Conservation (phyloP, 2,329 filamentous ascomycete genomes). For the Sclerotinia subarctica region DNA sequence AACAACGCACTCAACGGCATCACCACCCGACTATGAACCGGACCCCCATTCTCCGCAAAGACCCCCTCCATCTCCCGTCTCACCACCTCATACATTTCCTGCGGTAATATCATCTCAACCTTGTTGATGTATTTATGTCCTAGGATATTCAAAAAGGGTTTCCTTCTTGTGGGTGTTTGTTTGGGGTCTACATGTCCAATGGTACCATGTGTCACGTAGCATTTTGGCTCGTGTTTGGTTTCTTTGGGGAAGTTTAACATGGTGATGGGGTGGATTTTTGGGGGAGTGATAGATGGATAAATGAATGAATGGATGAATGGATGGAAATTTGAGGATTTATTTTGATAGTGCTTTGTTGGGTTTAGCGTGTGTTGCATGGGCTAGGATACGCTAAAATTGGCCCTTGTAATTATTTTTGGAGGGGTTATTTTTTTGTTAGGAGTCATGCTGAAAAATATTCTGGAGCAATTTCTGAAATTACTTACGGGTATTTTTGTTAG, state of each 20-base stretch:
- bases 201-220: conserved; percentile 67
- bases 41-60: conserved; percentile 41
- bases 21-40: conserved; percentile 63
- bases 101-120: conserved; percentile 69
- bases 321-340: conserved; percentile 10
- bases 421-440: conserved; percentile 11
- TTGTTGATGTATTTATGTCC: conserved; percentile 67
- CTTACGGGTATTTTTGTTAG: background rate
- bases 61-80: conserved; percentile 47
- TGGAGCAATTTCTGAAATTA: background rate
- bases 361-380: background rate
- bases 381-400: conserved; percentile 1
- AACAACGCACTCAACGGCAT: conserved; percentile 72
- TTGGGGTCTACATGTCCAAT: conserved; percentile 68
- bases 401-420: conserved; percentile 18
- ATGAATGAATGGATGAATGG: background rate
- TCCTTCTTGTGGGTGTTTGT: conserved; percentile 67
- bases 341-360: conserved; percentile 14
- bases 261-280: background rate
- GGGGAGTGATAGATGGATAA: background rate
- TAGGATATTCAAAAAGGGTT: conserved; percentile 70
- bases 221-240: conserved; percentile 54
- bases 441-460: conserved; percentile 6
- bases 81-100: conserved; percentile 55
- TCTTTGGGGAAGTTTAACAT: conserved; percentile 44